Conservation (phyloP, 192 early-diverging fungal genomes). For the Lobosporangium transversale region DNA sequence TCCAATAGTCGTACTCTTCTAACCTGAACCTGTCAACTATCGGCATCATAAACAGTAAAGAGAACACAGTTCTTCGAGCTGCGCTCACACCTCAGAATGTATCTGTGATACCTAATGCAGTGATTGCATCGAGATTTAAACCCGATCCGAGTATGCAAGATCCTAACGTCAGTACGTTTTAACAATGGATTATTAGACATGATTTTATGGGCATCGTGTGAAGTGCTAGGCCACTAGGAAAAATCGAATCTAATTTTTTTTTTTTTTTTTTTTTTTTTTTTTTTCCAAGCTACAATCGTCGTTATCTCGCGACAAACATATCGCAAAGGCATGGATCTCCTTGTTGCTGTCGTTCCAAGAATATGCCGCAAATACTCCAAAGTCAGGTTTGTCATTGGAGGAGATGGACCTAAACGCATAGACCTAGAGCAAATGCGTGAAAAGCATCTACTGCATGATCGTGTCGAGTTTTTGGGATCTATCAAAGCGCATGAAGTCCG, state of each 20-base stretch:
- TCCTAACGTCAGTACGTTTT: slow-evolving; percentile 73
- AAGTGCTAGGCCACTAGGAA: no score
- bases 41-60: no score
- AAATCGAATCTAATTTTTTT: no score
- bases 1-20: no score
- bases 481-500: slow-evolving; percentile 86
- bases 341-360: slow-evolving; percentile 90
- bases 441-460: slow-evolving; percentile 89
- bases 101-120: slow-evolving; percentile 96
- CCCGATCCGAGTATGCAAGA: slow-evolving; percentile 83
- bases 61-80: slow-evolving; percentile 97
- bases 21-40: no score
- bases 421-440: slow-evolving; percentile 98
- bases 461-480: slow-evolving; percentile 88
- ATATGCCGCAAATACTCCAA: slow-evolving; percentile 84
- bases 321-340: slow-evolving; percentile 93
- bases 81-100: slow-evolving; percentile 89
- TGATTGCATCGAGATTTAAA: slow-evolving; percentile 90
- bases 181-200: background rate
- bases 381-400: slow-evolving; percentile 94
- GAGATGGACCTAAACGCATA: slow-evolving; percentile 96
- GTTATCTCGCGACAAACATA: slow-evolving; percentile 93
- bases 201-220: no score
- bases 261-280: no score
- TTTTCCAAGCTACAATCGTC: slow-evolving; percentile 97